phyloP scores from a whole-genome alignment of 2,329 filamentous ascomycete species.

The Lasiodiplodia sp. region DNA sequence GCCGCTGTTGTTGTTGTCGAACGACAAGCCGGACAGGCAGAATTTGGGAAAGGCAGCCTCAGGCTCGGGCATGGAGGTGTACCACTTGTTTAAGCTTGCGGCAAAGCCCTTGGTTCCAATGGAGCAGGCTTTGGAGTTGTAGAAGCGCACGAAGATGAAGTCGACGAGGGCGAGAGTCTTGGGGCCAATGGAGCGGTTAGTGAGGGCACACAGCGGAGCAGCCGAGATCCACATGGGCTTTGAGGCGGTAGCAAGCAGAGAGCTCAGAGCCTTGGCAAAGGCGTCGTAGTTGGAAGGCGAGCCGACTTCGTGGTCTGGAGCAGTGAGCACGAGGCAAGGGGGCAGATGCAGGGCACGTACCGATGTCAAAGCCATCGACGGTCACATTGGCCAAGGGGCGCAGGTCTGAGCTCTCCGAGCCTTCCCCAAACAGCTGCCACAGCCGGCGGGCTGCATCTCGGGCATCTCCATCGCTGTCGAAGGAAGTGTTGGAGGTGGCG shows the following conservation, averaged over 20 bases:
- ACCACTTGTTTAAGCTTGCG: slow-evolving; percentile 10
- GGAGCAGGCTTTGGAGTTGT: slow-evolving; percentile 24
- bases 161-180: slow-evolving; percentile 22
- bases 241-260: not conserved
- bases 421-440: slow-evolving; percentile 21
- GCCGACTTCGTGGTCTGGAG: slow-evolving; percentile 26
- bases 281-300: slow-evolving; percentile 20
- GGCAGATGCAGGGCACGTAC: not conserved
- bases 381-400: slow-evolving; percentile 12
- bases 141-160: slow-evolving; percentile 29
- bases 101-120: slow-evolving; percentile 19
- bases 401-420: not conserved
- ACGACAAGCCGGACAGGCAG: slow-evolving; percentile 13
- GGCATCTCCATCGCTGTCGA: slow-evolving; percentile 1
- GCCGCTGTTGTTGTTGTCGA: slow-evolving; percentile 26
- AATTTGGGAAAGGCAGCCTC: slow-evolving; percentile 5
- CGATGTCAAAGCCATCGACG: slow-evolving; percentile 29
- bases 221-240: slow-evolving; percentile 28
- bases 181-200: slow-evolving; percentile 5
- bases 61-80: slow-evolving; percentile 11
- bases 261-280: slow-evolving; percentile 11
- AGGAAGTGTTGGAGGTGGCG: slow-evolving; percentile 19
- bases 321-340: slow-evolving; percentile 5
- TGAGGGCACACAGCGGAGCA: slow-evolving; percentile 12
- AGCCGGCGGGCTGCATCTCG: slow-evolving; percentile 5